Evolutionary conservation across 1,284 basidiomycete genomes (phyloP), one percentile per base, ranked within the genome.

Genomic region (Boletus semigastroideus): DNA sequence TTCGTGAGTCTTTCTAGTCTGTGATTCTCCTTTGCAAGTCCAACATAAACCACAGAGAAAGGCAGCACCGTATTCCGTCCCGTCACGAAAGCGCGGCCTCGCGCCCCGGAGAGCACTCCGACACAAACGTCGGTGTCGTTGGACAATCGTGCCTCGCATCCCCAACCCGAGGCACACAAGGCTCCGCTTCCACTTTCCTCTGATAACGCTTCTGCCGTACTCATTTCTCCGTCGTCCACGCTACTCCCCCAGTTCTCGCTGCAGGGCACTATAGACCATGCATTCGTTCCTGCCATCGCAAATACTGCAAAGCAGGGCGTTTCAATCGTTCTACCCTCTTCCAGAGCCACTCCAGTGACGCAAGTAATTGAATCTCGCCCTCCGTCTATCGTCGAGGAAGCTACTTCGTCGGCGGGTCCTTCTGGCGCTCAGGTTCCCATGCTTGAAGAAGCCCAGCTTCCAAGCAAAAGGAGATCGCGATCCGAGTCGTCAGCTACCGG

Each of bases 21-120:
- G n/a, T 38, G 6, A 8, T 36, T 34, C 33, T 50, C 16, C 30
- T 43, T 13, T 13, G 36, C 44, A 30, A 46, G 3, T 30, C 19
- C 42, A 52, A 59, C 51, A 49, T 38, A 43, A 54, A 28, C 39
- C 41, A 16, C 59, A 90, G 87, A 90, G 64, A 90, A 90, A 66
- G 87, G 87, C 17, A 74, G 77, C 12, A 77, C 83, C 12, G 70
- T 88, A 53, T 90, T 90, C 61, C 80, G 77, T 59, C 87, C 87
- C 25, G 74, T 86, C 9, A 73, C 74, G 12, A 85, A 83, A 63
- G 71, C 78, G 3, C 79, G 82, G 25, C n/a, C 61, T 34, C 55
- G 61, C 12, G 58, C 56, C 11, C 45, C 61, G n/a, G 69, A 73
- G 46, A 61, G 48, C 48, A 48, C 62, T 33, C 46, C 61, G n/a